Conservation (phyloP, 345 rosid species). For the Salix viminalis region DNA sequence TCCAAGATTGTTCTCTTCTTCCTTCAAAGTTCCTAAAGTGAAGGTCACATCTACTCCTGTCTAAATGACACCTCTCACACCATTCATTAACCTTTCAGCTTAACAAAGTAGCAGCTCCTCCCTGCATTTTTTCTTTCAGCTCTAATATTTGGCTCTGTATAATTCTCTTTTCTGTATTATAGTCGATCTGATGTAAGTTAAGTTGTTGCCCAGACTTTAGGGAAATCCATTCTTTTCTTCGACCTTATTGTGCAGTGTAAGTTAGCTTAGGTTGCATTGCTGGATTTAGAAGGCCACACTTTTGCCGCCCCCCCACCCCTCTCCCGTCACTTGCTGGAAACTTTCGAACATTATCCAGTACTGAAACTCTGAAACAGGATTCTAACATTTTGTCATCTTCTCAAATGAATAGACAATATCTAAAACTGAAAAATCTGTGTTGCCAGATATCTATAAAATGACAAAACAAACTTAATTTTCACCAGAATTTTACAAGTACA, state of each 20-base stretch:
- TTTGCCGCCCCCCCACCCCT: too few species aligned
- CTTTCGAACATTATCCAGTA: too few species aligned
- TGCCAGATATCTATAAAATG: too few species aligned
- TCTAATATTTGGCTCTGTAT: background rate
- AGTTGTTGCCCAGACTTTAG: background rate
- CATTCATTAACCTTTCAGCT: background rate
- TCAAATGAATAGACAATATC: too few species aligned
- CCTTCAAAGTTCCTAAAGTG: conserved; percentile 77
- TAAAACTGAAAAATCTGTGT: too few species aligned
- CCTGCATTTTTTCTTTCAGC: background rate
- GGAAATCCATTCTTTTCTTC: background rate
- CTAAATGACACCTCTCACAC: background rate
- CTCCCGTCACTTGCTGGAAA: too few species aligned
- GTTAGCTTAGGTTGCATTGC: background rate
- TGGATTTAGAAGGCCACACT: background rate
- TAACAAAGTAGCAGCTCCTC: background rate
- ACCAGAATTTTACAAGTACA: too few species aligned
- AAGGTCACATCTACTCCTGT: conserved; percentile 38
- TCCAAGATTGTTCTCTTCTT: conserved; percentile 62
- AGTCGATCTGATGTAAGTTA: conserved; percentile 1
- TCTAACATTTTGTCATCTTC: too few species aligned
- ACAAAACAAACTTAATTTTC: too few species aligned
- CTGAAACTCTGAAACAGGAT: too few species aligned
- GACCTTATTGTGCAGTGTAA: background rate
- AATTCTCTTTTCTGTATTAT: background rate